A percentile compares a stretch with the other conserved stretches of the same genome.
Conservation (phyloP, 345 rosid genomes). For the Citrus inodora region DNA sequence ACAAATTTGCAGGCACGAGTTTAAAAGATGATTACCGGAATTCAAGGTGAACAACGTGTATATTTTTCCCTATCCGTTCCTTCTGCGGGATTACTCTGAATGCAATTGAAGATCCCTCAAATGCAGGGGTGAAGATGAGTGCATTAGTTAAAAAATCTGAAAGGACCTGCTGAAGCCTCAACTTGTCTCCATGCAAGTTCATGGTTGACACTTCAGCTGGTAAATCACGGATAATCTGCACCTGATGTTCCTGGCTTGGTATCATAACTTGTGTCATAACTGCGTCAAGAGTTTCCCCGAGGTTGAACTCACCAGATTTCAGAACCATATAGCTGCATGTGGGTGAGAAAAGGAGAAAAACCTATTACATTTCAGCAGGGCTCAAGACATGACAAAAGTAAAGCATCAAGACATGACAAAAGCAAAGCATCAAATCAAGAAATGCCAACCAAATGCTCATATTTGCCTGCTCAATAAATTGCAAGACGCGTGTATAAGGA, state of each 20-base stretch:
- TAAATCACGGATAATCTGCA: constrained; percentile 45
- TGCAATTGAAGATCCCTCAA: constrained; percentile 45
- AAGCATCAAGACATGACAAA: background rate
- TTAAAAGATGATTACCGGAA: constrained; percentile 44
- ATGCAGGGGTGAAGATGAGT: constrained; percentile 53
- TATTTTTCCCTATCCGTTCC: constrained; percentile 57
- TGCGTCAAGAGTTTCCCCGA: constrained; percentile 55
- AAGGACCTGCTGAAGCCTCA: constrained; percentile 83
- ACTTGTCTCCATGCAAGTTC: constrained; percentile 61
- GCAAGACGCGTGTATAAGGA: no score
- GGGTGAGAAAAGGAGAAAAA: constrained; percentile 4
- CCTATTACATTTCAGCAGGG: background rate
- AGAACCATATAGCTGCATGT: constrained; percentile 56
- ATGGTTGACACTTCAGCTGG: constrained; percentile 51
- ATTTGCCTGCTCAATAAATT: no score
- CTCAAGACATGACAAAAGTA: background rate
- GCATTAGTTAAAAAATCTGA: constrained; percentile 58
- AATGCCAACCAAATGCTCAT: background rate
- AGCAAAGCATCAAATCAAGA: background rate
- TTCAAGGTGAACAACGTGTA: constrained; percentile 68
- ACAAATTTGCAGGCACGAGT: background rate
- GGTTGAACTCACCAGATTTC: constrained; percentile 47
- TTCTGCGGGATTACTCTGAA: constrained; percentile 43
- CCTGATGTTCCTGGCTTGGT: constrained; percentile 49
- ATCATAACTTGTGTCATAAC: constrained; percentile 64